phyloP scores from a whole-genome alignment of 75 land plant genomes.

The Pinus tabuliformis region DNA sequence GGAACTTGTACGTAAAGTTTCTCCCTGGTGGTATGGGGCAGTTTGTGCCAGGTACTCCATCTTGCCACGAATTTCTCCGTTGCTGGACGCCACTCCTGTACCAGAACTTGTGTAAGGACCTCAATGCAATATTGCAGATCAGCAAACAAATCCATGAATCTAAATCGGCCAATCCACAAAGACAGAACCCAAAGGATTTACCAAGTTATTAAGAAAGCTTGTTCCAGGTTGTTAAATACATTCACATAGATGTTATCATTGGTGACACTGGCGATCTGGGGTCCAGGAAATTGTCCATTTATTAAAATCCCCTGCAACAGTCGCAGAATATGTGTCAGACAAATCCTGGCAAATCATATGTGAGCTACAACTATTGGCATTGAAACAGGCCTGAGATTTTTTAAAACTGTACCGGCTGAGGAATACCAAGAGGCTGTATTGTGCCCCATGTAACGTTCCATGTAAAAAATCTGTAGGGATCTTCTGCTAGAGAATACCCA shows the following conservation, averaged over 20 bases:
- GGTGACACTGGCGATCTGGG: constrained; percentile 58
- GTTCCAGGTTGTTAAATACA: constrained; percentile 69
- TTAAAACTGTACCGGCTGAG: constrained; percentile 16
- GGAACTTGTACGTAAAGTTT: constrained; percentile 77
- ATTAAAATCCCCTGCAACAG: constrained; percentile 80
- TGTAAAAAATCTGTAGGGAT: constrained; percentile 40
- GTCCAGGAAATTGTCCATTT: constrained; percentile 93
- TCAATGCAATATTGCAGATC: no score
- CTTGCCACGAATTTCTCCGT: constrained; percentile 91
- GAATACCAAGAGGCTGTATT: constrained; percentile 30
- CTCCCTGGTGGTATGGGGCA: constrained; percentile 78
- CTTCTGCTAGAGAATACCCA: background rate
- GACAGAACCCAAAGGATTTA: constrained; percentile 8
- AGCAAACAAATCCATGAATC: no score
- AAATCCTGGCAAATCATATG: background rate
- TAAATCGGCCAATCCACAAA: no score
- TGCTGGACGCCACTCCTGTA: constrained; percentile 87
- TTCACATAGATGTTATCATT: constrained; percentile 78
- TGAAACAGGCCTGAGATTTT: constrained; percentile 19
- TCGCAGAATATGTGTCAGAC: no score
- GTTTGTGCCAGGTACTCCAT: constrained; percentile 85
- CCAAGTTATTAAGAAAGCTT: constrained; percentile 85
- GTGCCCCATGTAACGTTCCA: constrained; percentile 56
- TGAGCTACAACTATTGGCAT: constrained; percentile 5
- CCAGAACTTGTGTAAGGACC: background rate